Evolutionary conservation across 768 basidiomycete species (phyloP).

Genomic region (Boletus vinaceobasis): DNA sequence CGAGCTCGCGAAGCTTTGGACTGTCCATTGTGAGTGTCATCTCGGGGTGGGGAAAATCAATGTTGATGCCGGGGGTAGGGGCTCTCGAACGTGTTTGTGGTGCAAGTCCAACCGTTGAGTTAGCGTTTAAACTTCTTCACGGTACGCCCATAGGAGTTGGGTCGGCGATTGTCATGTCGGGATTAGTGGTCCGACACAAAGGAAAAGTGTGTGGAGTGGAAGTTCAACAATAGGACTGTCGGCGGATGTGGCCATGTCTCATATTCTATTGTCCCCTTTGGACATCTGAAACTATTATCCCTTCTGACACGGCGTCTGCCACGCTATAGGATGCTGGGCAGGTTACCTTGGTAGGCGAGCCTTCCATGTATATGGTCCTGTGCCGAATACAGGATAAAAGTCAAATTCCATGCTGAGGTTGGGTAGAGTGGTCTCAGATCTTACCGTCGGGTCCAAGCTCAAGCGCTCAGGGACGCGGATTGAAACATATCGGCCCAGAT

Average conservation of each 20-base stretch:
- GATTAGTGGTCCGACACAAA: neutral
- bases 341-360: neutral
- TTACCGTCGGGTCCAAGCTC: neutral
- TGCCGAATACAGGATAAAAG: neutral
- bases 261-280: neutral
- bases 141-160: neutral
- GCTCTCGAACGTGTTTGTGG: neutral
- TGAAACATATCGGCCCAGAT: too few species aligned
- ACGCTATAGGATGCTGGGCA: neutral
- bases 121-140: neutral
- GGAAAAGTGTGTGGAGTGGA: too few species aligned
- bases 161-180: neutral
- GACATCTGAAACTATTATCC: neutral
- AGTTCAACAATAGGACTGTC: too few species aligned
- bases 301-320: neutral
- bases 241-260: neutral
- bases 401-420: neutral
- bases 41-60: neutral
- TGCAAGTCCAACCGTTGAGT: neutral
- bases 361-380: neutral
- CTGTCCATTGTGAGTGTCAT: slow-evolving; percentile 14
- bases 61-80: neutral
- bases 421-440: neutral
- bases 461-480: neutral
- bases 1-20: slow-evolving; percentile 18